phyloP scores from a whole-genome alignment of 495 filamentous ascomycete species.

The Saxophila tyrrhenica region DNA sequence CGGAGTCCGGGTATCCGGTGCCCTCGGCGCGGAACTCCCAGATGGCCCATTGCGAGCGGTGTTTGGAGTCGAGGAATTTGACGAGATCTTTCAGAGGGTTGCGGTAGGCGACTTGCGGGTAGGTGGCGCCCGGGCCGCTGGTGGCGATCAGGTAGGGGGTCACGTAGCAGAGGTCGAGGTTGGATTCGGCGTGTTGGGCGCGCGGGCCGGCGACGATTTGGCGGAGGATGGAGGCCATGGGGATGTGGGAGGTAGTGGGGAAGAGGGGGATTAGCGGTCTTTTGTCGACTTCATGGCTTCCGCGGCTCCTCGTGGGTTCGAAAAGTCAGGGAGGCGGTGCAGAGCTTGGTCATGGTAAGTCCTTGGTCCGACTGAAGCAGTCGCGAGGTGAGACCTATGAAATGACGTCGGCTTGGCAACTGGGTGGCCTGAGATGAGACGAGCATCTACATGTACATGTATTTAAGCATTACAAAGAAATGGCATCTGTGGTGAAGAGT shows the following conservation, averaged over 20 bases:
- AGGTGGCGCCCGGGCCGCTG: slow-evolving; percentile 77
- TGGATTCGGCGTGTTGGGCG: slow-evolving; percentile 67
- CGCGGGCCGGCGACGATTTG: slow-evolving; percentile 73
- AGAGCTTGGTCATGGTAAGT: too few species aligned
- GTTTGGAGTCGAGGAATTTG: slow-evolving; percentile 71
- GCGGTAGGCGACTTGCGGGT: slow-evolving; percentile 81
- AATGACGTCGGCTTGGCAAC: too few species aligned
- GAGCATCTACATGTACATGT: too few species aligned
- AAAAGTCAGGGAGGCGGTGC: neutral
- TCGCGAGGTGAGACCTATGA: too few species aligned
- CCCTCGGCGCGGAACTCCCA: slow-evolving; percentile 98
- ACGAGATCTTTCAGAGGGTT: slow-evolving; percentile 81
- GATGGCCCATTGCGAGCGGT: slow-evolving; percentile 75
- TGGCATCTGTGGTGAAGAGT: too few species aligned
- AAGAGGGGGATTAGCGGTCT: neutral
- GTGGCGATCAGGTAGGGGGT: slow-evolving; percentile 66
- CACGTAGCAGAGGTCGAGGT: slow-evolving; percentile 92
- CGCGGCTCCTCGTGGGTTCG: neutral
- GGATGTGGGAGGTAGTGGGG: neutral
- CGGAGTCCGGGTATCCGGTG: slow-evolving; percentile 83
- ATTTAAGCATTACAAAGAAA: too few species aligned
- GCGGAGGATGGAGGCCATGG: slow-evolving; percentile 51
- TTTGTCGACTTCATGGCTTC: neutral
- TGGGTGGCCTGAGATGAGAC: too few species aligned
- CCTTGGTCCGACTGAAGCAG: too few species aligned